Evolutionary conservation across 345 rosid species (phyloP), one percentile per base, ranked within the genome.

Genomic region (Trapa bicornis): DNA sequence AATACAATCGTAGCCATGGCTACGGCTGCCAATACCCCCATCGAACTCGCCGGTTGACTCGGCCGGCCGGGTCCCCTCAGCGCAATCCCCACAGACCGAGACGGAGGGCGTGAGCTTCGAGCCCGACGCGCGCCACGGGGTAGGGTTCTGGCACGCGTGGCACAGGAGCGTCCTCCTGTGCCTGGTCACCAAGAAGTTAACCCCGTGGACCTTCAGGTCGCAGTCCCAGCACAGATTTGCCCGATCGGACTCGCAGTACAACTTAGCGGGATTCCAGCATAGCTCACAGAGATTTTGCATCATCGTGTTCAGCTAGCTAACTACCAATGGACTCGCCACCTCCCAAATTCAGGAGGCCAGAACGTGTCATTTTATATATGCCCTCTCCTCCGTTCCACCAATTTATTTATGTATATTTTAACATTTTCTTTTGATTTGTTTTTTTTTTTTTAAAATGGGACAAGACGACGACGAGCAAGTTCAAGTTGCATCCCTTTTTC

Each of bases 201-300:
- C 87, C 2, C 82, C 79, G 39, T 86, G 89, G 56, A 86, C 84
- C 58, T 64, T 74, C 36, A 68, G 37, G 68, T 86, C 92, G 60
- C 92, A 86, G 54, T 68, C 72, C 92, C 87, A 82, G 69, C 92
- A 86, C 7, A 86, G 78, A 67, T 60, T 76, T 12, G 92, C 89
- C 62, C 69, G 77, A 68, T 86, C 92, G 15, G 87, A 75, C 47
- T 80, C 82, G 62, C 92, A 86, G 76, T 67, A 81, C 42, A 71
- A 73, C 65, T 70, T 83, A 7, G 86, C 92, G 0, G 48, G 56
- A 29, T 65, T 71, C 47, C 73, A 69, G 75, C 92, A 87, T 14
- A 87, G 82, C 81, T 81, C 86, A 68, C 92, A 87, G 45, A 65
- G 72, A 71, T 75, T 84, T 50, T 69, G 72, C 73, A 75, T 84